Base-by-base conservation (phyloP, 306 rosid genomes). In the Canavalia gladiata region DNA sequence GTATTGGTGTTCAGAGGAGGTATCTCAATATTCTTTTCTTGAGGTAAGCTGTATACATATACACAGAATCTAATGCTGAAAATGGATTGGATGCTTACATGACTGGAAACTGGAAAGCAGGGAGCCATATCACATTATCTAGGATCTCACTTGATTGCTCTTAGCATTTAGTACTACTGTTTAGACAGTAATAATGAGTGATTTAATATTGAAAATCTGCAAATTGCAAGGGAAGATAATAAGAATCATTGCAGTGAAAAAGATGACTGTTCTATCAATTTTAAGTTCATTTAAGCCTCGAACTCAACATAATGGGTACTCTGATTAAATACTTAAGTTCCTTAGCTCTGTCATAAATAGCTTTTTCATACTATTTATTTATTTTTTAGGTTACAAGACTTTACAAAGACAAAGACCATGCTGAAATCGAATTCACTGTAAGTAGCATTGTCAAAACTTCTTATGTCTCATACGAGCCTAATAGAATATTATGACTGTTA, bases 401-500 rank as follows among this genome's bases (percentile, higher is more conserved):
- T 68, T 95, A 84, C 95, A 91, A 79, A 87, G 94, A 84, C 87
- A 91, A 86, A 82, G 98, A 95, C 31, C 94, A 91, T 82, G 98
- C 97, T 39, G 98, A 95, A 86, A 68, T 95, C 39, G 98, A 95
- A 88, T 95, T 62, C 88, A 95, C 97, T 28, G 97, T 95, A 81
- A 89, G 97, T 89, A 10, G 46, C 31, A 8, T 62, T 25, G n/a
- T 76, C 18, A 72, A 28, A 65, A 46, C 6, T 28, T 77, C 30
- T 45, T 50, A 18, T 34, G 49, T 7, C 55, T 13, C 49, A 35
- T 49, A 37, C 49, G 4, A 69, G 68, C 8, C 73, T 34, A 69
- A 51, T 42, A 42, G 37, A 52, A 72, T 42, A 8, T 1, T 37
- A 13, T 54, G 30, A 9, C n/a, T 13, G 39, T 62, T 83, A 37